Conservation (phyloP, 257 asterid genomes). For the Lycium barbarum region DNA sequence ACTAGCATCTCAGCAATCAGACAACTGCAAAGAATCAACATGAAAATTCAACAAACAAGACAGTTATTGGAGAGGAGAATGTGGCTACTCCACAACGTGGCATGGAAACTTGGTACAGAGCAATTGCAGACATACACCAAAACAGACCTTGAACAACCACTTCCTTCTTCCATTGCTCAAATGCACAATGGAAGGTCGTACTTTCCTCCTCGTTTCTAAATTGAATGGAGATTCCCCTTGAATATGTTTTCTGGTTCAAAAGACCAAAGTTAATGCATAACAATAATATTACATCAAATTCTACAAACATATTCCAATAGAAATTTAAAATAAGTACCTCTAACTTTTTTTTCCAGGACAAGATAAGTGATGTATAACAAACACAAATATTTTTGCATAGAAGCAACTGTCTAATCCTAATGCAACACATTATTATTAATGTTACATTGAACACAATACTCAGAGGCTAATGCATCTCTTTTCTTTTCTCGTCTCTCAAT, state of each 20-base stretch:
- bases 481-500: too few relatives aligned
- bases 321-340: background rate
- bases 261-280: too few relatives aligned
- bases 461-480: too few relatives aligned
- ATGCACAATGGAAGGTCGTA: too few relatives aligned
- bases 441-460: background rate
- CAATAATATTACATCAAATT: conserved; percentile 33
- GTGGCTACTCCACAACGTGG: conserved; percentile 24
- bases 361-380: background rate
- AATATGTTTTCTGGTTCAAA: too few relatives aligned
- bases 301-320: conserved; percentile 36
- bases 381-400: background rate
- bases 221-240: too few relatives aligned
- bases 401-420: conserved; percentile 13
- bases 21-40: conserved; percentile 17
- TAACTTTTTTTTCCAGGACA: background rate
- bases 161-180: too few relatives aligned
- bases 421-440: background rate
- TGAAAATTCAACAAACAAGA: background rate
- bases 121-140: conserved; percentile 22
- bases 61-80: background rate
- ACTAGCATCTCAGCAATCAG: background rate
- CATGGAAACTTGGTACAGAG: background rate
- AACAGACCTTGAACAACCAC: too few relatives aligned
- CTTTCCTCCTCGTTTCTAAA: too few relatives aligned